These are phyloP conservation scores for Coniochaeta sp. DNA, from an alignment of 2,329 filamentous ascomycete genomes.

Conservation along the genomic window DNA sequence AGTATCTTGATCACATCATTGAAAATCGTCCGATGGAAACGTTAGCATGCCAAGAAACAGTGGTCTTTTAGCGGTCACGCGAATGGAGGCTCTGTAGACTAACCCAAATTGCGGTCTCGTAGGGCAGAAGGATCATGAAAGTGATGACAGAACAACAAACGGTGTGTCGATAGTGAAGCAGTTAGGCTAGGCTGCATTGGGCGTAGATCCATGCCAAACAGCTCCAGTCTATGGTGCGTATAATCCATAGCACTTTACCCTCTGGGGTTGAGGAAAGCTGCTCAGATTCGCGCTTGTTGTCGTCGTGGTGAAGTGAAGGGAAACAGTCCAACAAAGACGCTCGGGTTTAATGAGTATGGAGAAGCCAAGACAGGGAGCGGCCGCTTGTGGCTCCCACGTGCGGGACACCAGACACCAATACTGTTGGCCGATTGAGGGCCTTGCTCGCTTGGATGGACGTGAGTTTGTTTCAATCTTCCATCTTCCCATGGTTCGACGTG, in stretches of 20 bases:
- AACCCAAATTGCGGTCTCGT: background rate
- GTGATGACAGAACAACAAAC: slow-evolving; percentile 1
- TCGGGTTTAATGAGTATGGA: background rate
- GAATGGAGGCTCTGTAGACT: background rate
- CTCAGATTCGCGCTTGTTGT: background rate
- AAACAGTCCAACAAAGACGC: background rate
- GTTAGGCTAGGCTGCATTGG: background rate
- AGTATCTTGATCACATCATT: background rate
- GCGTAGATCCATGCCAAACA: background rate
- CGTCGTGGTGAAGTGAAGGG: background rate
- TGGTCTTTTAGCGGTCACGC: background rate
- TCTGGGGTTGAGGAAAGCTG: background rate
- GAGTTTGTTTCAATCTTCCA: background rate
- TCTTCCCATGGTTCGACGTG: background rate
- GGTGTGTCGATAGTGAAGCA: background rate
- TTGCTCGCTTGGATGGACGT: too few relatives aligned
- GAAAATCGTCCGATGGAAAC: background rate
- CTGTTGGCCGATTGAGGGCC: background rate
- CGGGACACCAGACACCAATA: background rate
- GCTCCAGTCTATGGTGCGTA: background rate
- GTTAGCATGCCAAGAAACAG: background rate
- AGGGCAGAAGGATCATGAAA: slow-evolving; percentile 5
- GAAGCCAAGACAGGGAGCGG: background rate
- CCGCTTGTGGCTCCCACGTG: background rate
- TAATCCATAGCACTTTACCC: background rate